Evolutionary conservation across 2,329 filamentous ascomycete genomes (phyloP), one percentile per base, ranked within the genome.

Genomic region (Monosporascus sp.): DNA sequence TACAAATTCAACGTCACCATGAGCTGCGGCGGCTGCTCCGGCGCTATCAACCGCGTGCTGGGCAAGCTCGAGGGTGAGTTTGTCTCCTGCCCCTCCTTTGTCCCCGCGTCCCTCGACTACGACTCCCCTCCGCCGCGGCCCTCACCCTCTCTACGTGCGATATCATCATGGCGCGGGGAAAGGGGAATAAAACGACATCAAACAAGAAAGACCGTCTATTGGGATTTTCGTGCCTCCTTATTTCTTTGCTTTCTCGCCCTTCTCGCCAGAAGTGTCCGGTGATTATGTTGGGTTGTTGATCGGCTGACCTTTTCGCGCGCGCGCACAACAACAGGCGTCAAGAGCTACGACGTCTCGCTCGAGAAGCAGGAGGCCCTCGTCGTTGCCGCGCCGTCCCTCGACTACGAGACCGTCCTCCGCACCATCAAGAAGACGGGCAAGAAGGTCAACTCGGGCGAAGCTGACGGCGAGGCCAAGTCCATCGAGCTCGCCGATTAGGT

Each of bases 361-460:
- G 89, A 96, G 59, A 85, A 79, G 61, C 91, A 97, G 72, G 91
- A 82, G 58, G 93, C 91, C 60, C 85, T 85, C 61, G 82, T 97
- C 62, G 77, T 87, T 62, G 84, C 91, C 59, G 82, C 86, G 60
- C 78, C 84, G 4, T 77, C 74, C 52, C 79, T 95, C 58, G 78
- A 82, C 54, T 96, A 93, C 77, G 84, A 90, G 60, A 89, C 84
- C 48, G 89, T 96, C 55, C 84, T 96, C 56, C 80, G 82, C 69
- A 95, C 89, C 71, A 96, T 97, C 72, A 86, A 88, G 80, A 96
- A 96, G 85, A 96, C 92, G 14, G 92, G 92, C 67, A 97, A 97
- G 84, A 88, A 87, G 67, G 86, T 97, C 69, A 95, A 88, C 73
- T 85, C 80, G 28, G 88, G 81, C 62, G 82, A 85, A 76, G 86